Conservation (phyloP, 768 basidiomycete species). For the Cystobasidium ongulense region DNA sequence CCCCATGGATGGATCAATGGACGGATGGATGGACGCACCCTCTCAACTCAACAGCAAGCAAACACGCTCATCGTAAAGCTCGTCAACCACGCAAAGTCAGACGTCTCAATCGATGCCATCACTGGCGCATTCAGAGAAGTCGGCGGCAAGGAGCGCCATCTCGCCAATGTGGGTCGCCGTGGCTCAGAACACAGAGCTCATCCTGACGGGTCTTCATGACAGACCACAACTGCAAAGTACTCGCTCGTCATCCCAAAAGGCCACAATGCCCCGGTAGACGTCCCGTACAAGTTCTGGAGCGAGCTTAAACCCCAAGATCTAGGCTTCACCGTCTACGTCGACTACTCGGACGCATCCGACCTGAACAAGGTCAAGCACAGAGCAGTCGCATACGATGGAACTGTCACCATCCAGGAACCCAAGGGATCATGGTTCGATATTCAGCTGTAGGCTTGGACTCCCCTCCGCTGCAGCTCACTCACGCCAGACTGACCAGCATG, state of each 20-base stretch:
- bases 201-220: background rate
- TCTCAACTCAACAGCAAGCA: background rate
- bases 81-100: constrained; percentile 10
- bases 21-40: no score
- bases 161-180: constrained; percentile 8
- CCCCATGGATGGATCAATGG: no score
- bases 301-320: constrained; percentile 24
- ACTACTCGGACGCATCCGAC: constrained; percentile 24
- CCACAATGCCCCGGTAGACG: constrained; percentile 6
- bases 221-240: constrained; percentile 27
- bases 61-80: constrained; percentile 22
- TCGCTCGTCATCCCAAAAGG: constrained; percentile 18
- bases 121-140: constrained; percentile 19
- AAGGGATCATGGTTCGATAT: constrained; percentile 45
- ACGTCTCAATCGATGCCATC: constrained; percentile 18
- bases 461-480: background rate
- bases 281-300: constrained; percentile 28
- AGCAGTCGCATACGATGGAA: constrained; percentile 45
- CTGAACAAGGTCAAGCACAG: constrained; percentile 14
- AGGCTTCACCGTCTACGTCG: constrained; percentile 28
- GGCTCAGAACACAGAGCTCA: background rate
- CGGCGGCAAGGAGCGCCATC: constrained; percentile 29
- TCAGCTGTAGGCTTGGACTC: constrained; percentile 37
- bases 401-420: constrained; percentile 46
- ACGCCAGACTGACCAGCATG: background rate